A percentile compares a stretch with the other conserved stretches of the same genome.
Conservation (phyloP, 164 flowering plant genomes). For the Kingdonia uniflora region DNA sequence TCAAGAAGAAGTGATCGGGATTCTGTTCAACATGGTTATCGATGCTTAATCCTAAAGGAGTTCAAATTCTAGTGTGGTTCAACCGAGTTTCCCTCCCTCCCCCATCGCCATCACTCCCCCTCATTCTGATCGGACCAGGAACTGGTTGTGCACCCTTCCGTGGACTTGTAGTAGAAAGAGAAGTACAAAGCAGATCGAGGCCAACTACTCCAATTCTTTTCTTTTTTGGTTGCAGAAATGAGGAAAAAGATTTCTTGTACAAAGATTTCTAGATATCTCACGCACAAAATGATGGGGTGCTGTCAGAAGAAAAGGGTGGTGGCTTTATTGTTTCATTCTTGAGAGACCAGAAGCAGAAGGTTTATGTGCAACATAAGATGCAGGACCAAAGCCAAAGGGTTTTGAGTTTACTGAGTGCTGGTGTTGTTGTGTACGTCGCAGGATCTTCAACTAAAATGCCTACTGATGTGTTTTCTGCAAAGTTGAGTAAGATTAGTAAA, state of each 20-base stretch:
- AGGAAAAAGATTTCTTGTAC: no score
- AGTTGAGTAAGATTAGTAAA: slow-evolving; percentile 57
- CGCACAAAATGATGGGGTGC: slow-evolving; percentile 43
- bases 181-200: slow-evolving; percentile 30
- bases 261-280: slow-evolving; percentile 78
- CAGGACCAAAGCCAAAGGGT: slow-evolving; percentile 45
- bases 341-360: slow-evolving; percentile 51
- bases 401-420: slow-evolving; percentile 57
- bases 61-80: slow-evolving; percentile 71
- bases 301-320: slow-evolving; percentile 79
- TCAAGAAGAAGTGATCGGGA: slow-evolving; percentile 65
- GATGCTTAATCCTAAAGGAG: slow-evolving; percentile 68
- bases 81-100: no score
- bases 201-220: slow-evolving; percentile 57
- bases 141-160: no score
- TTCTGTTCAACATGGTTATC: no score
- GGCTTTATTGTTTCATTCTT: slow-evolving; percentile 90
- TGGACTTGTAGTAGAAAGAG: slow-evolving; percentile 81
- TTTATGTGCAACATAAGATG: no score
- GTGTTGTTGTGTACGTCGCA: slow-evolving; percentile 76
- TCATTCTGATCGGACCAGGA: slow-evolving; percentile 85
- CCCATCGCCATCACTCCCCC: slow-evolving; percentile 69
- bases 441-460: no score
- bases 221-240: slow-evolving; percentile 87
- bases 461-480: slow-evolving; percentile 51